Evolutionary conservation across 192 early-diverging fungal species (phyloP).

Genomic region (Coemansia reversa): DNA sequence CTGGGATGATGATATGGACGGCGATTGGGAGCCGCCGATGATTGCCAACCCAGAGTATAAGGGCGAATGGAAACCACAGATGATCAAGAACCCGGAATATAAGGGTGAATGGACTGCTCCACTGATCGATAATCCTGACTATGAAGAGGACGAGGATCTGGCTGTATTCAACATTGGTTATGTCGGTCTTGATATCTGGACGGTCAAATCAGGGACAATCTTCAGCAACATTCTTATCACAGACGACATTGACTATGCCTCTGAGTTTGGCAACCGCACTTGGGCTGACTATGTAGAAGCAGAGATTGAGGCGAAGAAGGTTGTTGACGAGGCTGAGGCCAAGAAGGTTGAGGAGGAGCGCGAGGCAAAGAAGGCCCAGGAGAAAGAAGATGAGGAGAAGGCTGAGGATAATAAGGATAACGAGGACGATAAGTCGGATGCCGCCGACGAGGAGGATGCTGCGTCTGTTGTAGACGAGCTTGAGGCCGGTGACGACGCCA

Average conservation of each 20-base stretch:
- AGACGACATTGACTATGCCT: slow-evolving; percentile 73
- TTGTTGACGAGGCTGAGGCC: slow-evolving; percentile 52
- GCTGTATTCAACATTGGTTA: slow-evolving; percentile 86
- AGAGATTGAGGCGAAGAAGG: slow-evolving; percentile 70
- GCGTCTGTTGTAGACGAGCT: not conserved
- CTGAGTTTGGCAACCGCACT: slow-evolving; percentile 69
- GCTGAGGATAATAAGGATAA: slow-evolving; percentile 16
- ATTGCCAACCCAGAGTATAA: slow-evolving; percentile 85
- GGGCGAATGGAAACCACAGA: slow-evolving; percentile 79
- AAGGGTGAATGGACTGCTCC: slow-evolving; percentile 91
- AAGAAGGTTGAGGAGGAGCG: slow-evolving; percentile 53
- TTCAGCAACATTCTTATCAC: slow-evolving; percentile 96
- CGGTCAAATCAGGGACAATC: slow-evolving; percentile 86
- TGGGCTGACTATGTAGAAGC: slow-evolving; percentile 62
- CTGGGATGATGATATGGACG: slow-evolving; percentile 95
- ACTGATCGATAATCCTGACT: slow-evolving; percentile 88
- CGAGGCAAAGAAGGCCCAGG: slow-evolving; percentile 35
- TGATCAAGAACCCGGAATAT: slow-evolving; percentile 88
- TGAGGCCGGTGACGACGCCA: slow-evolving; percentile 13
- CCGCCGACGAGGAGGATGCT: slow-evolving; percentile 5
- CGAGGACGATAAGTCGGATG: slow-evolving; percentile 20
- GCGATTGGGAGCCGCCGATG: slow-evolving; percentile 90
- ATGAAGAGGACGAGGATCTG: slow-evolving; percentile 79
- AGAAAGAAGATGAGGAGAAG: slow-evolving; percentile 20
- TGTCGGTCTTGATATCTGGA: slow-evolving; percentile 95